phyloP scores from a whole-genome alignment of 1,139 yeast species.

The Citeromyces hawaiiensis region DNA sequence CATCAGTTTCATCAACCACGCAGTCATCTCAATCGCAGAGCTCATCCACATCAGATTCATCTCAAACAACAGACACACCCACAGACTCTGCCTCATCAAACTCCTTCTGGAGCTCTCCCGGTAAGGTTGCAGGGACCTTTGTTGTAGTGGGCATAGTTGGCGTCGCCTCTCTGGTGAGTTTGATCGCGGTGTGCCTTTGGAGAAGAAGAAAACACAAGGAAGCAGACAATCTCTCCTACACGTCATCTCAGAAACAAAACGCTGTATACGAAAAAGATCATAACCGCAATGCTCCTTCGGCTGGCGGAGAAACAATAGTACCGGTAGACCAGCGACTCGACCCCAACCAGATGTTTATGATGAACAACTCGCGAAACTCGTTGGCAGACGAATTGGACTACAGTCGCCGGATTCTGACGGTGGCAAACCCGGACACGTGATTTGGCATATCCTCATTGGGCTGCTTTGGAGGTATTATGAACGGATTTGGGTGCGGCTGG shows the following conservation, averaged over 20 bases:
- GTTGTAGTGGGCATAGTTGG: constrained; percentile 39
- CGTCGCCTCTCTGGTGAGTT: constrained; percentile 16
- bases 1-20: constrained; percentile 5
- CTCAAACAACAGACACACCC: no score
- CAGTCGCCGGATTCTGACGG: constrained; percentile 29
- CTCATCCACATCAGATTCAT: constrained; percentile 3
- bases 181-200: constrained; percentile 6
- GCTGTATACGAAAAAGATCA: constrained; percentile 1
- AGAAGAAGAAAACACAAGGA: constrained; percentile 7
- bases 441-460: no score
- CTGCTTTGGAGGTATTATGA: no score
- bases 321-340: constrained; percentile 33
- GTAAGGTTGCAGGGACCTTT: constrained; percentile 44
- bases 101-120: constrained; percentile 31
- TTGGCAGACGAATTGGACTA: constrained; percentile 35
- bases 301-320: constrained; percentile 7
- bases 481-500: no score
- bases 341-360: constrained; percentile 27
- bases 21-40: constrained; percentile 4
- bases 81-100: no score
- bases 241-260: constrained; percentile 3
- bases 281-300: constrained; percentile 9
- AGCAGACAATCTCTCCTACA: constrained; percentile 5
- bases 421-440: constrained; percentile 27
- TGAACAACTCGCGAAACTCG: constrained; percentile 28